Percentiles rank a stretch among this genome's conserved stretches.
These are phyloP conservation scores for Pythium myriotylum DNA, from an alignment of 352 stramenopile species.

Conservation along the genomic window DNA sequence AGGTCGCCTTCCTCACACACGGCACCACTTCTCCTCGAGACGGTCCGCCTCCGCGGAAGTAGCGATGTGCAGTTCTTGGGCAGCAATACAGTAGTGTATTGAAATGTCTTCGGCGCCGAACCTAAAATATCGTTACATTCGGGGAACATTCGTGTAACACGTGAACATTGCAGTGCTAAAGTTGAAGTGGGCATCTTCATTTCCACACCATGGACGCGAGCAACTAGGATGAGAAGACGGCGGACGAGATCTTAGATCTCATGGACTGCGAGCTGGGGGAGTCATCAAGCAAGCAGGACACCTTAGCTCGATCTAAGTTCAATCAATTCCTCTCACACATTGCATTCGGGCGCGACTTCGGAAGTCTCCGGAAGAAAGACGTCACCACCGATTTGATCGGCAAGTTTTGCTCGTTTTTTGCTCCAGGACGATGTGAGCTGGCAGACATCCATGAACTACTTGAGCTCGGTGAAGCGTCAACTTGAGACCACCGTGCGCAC, in stretches of 20 bases:
- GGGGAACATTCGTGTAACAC: not conserved
- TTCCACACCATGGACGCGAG: not conserved
- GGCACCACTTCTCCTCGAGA: no score
- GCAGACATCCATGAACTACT: no score
- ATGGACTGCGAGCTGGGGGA: not conserved
- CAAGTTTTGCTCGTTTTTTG: not conserved
- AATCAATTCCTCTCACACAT: not conserved
- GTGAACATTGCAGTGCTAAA: not conserved
- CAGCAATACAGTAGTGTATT: slow-evolving; percentile 2
- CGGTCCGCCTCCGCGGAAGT: no score
- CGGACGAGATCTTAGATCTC: not conserved
- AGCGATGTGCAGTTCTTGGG: no score
- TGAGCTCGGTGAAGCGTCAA: slow-evolving; percentile 2
- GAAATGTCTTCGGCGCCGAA: not conserved
- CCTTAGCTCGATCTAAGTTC: slow-evolving; percentile 3
- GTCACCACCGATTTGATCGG: not conserved
- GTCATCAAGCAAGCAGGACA: slow-evolving; percentile 2
- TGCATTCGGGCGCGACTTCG: not conserved
- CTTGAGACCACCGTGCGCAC: not conserved
- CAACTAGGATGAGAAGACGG: not conserved
- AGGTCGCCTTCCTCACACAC: no score
- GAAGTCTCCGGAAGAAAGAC: not conserved
- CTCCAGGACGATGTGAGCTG: slow-evolving; percentile 1
- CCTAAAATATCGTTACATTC: no score
- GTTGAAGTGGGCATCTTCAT: not conserved